Conservation (phyloP, 1,139 yeast species). For the Saccharomyces hybrid region DNA sequence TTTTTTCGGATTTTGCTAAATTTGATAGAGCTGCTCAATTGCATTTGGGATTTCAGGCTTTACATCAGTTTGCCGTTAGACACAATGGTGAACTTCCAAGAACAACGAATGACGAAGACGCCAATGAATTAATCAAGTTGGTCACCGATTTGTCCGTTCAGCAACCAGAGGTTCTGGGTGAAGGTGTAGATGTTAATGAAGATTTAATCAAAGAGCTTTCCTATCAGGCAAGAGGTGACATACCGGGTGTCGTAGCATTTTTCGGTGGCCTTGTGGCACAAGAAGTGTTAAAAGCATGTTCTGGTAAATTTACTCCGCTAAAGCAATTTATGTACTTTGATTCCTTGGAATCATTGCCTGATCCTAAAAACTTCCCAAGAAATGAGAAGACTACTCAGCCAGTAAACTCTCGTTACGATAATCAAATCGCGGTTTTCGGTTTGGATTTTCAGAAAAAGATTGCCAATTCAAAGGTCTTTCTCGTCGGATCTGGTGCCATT, state of each 20-base stretch:
- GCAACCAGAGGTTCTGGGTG: conserved; percentile 51
- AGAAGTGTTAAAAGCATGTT: conserved; percentile 89
- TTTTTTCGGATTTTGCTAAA: conserved; percentile 84
- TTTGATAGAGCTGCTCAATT: conserved; percentile 86
- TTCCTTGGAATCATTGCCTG: conserved; percentile 83
- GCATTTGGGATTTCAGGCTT: conserved; percentile 87
- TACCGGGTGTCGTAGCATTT: conserved; percentile 85
- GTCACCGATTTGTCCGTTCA: conserved; percentile 55
- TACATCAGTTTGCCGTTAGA: conserved; percentile 61
- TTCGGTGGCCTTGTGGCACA: conserved; percentile 95
- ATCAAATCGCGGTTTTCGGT: conserved; percentile 92
- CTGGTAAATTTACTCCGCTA: conserved; percentile 88
- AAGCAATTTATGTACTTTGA: conserved; percentile 91
- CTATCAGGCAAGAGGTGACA: conserved; percentile 83
- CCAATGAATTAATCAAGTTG: conserved; percentile 54
- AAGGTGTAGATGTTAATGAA: conserved; percentile 48
- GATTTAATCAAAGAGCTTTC: conserved; percentile 64
- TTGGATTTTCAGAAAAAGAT: conserved; percentile 61
- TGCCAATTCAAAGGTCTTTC: conserved; percentile 71
- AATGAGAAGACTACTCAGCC: conserved; percentile 69
- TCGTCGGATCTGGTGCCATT: conserved; percentile 98
- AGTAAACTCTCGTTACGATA: conserved; percentile 75
- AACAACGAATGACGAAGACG: conserved; percentile 71
- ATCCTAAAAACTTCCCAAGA: conserved; percentile 49
- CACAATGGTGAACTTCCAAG: conserved; percentile 65